Evolutionary conservation across 176 grass and related monocot species (phyloP).

Genomic region (Phragmites australis): DNA sequence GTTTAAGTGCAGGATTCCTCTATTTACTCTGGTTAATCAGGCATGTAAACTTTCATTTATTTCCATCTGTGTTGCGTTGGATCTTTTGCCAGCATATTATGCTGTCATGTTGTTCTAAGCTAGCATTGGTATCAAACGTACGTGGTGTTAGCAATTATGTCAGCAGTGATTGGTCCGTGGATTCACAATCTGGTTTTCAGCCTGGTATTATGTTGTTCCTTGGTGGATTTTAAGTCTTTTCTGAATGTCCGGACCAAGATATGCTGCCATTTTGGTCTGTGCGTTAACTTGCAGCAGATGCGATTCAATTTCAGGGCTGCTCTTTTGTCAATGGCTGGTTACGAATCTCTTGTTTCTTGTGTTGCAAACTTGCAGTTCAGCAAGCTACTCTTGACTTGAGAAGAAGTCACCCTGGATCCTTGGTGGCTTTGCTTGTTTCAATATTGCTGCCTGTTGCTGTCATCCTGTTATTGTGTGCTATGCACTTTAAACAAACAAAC

Average conservation of each 20-base stretch:
- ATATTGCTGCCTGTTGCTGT: too few relatives aligned
- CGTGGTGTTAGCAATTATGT: neutral
- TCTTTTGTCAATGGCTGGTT: neutral
- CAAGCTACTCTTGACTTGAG: too few relatives aligned
- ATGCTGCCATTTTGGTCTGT: neutral
- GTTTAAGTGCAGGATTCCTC: slow-evolving; percentile 8
- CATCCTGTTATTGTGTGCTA: neutral
- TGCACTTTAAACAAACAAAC: neutral
- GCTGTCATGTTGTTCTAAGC: neutral
- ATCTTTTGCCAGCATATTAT: neutral
- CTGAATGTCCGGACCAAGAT: neutral
- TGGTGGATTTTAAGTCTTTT: neutral
- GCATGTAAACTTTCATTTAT: slow-evolving; percentile 25
- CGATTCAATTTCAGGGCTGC: too few relatives aligned
- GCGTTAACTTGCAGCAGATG: neutral
- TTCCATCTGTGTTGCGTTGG: slow-evolving; percentile 2
- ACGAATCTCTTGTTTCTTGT: neutral
- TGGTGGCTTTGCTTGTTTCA: too few relatives aligned
- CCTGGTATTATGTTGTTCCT: neutral
- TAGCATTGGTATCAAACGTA: neutral
- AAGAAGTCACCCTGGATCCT: too few relatives aligned
- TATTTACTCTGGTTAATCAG: slow-evolving; percentile 4
- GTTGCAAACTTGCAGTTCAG: too few relatives aligned
- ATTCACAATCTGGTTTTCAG: neutral
- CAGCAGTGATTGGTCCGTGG: neutral